Evolutionary conservation across 495 filamentous ascomycete genomes (phyloP).

Genomic region (Tuber aestivum): DNA sequence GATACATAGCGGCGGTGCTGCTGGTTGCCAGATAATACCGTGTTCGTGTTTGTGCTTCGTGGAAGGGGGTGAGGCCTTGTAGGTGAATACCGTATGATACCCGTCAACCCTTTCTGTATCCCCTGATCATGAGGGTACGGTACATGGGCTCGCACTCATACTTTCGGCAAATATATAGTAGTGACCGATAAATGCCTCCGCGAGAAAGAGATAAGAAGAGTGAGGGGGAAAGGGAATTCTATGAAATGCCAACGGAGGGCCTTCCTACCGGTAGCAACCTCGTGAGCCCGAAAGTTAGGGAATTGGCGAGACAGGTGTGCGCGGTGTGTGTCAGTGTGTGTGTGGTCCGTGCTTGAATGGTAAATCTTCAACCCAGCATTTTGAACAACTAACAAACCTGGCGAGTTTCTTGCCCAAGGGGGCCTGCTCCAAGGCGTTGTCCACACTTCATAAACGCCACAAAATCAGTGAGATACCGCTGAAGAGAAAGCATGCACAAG

Average conservation of each 20-base stretch:
- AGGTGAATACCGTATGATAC: not conserved
- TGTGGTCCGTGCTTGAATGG: too few relatives aligned
- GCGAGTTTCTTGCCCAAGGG: not conserved
- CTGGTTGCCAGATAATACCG: not conserved
- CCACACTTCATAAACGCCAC: not conserved
- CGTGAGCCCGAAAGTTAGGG: not conserved
- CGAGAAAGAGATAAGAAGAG: not conserved
- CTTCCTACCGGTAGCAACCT: not conserved
- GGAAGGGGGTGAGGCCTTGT: not conserved
- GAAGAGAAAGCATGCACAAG: not conserved
- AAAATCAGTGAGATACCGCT: too few relatives aligned
- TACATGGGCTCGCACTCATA: not conserved
- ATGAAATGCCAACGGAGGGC: not conserved
- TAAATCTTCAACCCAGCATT: not conserved
- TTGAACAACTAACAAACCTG: not conserved
- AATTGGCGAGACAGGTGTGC: not conserved
- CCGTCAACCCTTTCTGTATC: not conserved
- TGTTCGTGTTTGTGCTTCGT: not conserved
- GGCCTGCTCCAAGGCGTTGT: not conserved
- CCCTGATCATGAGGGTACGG: not conserved
- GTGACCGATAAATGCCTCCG: not conserved
- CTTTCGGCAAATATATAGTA: not conserved
- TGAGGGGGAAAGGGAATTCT: not conserved
- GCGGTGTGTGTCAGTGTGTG: too few relatives aligned
- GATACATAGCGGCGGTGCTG: not conserved